phyloP scores from a whole-genome alignment of 441 rosid genomes.

The Populus hybrid region DNA sequence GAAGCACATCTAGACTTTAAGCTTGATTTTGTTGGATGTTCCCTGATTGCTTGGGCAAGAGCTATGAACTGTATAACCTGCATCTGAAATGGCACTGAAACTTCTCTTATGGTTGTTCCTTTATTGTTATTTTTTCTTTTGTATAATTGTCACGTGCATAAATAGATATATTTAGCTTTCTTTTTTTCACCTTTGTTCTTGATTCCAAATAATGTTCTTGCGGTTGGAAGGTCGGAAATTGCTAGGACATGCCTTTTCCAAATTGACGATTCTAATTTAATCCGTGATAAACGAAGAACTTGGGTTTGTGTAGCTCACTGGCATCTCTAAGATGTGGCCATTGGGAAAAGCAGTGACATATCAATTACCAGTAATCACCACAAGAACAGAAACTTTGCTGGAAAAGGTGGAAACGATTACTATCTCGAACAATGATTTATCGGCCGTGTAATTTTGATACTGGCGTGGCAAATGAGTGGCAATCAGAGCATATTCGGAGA shows the following conservation, averaged over 20 bases:
- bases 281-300: neutral
- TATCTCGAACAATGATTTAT: constrained; percentile 58
- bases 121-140: neutral
- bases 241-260: neutral
- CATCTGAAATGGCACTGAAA: neutral
- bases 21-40: constrained; percentile 1
- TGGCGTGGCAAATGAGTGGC: constrained; percentile 66
- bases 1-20: constrained; percentile 4
- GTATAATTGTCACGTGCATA: neutral
- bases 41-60: neutral
- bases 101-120: neutral
- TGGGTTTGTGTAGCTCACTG: neutral
- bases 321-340: neutral
- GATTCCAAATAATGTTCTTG: neutral
- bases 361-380: constrained; percentile 63
- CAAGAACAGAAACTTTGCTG: constrained; percentile 56
- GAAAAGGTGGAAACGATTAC: constrained; percentile 67
- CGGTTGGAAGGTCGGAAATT: neutral
- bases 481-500: constrained; percentile 73
- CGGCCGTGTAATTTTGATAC: constrained; percentile 49
- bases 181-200: neutral
- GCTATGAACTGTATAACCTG: neutral
- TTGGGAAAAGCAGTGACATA: neutral
- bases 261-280: neutral
- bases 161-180: neutral